These are phyloP conservation scores for Diplodia sapinea DNA, from an alignment of 2,329 filamentous ascomycete genomes.

Conservation along the genomic window DNA sequence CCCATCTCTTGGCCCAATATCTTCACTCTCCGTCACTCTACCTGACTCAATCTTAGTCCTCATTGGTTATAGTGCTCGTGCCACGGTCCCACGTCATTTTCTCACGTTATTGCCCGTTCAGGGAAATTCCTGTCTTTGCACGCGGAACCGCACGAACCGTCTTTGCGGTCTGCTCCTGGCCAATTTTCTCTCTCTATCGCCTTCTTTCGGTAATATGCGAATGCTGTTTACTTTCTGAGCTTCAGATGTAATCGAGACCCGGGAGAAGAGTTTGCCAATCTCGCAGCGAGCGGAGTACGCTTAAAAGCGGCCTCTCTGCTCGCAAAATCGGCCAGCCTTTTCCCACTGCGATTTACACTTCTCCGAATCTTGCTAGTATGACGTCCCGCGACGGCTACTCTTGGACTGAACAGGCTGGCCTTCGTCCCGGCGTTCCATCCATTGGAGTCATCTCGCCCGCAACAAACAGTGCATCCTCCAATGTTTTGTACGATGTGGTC, in stretches of 20 bases:
- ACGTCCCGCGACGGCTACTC: constrained; percentile 37
- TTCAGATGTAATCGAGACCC: not conserved
- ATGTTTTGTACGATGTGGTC: constrained; percentile 36
- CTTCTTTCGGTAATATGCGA: not conserved
- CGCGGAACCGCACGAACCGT: constrained; percentile 5
- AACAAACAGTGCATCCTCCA: constrained; percentile 33
- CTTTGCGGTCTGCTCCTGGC: not conserved
- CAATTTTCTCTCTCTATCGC: not conserved
- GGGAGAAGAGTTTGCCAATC: not conserved
- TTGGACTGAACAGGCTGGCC: constrained; percentile 36
- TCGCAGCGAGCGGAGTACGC: not conserved
- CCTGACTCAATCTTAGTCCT: not conserved
- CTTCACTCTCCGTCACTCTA: not conserved
- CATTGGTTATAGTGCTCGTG: not conserved
- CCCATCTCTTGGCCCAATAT: not conserved
- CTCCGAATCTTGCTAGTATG: constrained; percentile 28
- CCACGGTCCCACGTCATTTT: not conserved
- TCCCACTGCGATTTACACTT: not conserved
- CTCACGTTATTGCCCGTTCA: constrained; percentile 34
- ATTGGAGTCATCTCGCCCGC: constrained; percentile 36
- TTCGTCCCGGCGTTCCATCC: constrained; percentile 36
- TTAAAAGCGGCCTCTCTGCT: not conserved
- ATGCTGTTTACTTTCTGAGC: not conserved
- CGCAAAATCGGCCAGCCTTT: not conserved
- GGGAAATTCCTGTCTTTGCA: constrained; percentile 16